Evolutionary conservation across 2,329 filamentous ascomycete species (phyloP).

Genomic region (Trichoderma koningiopsis): DNA sequence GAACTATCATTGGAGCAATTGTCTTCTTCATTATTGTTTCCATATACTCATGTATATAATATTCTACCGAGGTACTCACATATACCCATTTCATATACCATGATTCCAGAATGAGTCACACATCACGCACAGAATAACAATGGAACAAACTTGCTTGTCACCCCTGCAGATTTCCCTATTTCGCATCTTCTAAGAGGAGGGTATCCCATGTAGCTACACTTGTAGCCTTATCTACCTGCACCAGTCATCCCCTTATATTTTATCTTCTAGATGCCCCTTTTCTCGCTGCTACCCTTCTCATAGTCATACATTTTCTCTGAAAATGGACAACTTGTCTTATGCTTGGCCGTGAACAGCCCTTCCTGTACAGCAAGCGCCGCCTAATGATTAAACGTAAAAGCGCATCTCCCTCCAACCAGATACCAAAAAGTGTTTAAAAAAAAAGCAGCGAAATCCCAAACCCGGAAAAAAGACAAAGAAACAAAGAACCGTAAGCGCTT

Average conservation of each 20-base stretch:
- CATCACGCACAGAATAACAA: background rate
- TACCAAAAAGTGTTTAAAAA: background rate
- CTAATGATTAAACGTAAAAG: constrained; percentile 12
- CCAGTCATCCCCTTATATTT: background rate
- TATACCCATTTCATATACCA: constrained; percentile 19
- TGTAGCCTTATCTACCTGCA: constrained; percentile 10
- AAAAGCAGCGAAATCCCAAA: background rate
- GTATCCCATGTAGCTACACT: constrained; percentile 11
- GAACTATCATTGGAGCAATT: background rate
- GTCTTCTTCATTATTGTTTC: background rate
- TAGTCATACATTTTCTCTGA: constrained; percentile 36
- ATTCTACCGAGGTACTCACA: background rate
- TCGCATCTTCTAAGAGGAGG: constrained; percentile 7
- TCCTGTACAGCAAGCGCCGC: constrained; percentile 16
- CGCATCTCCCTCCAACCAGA: constrained; percentile 1
- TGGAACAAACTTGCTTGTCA: background rate
- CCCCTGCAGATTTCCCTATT: background rate
- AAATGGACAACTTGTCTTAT: constrained; percentile 13
- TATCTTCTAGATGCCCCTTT: constrained; percentile 9
- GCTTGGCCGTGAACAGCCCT: constrained; percentile 1
- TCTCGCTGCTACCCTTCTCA: constrained; percentile 8
- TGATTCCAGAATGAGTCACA: background rate
- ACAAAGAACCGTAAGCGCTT: constrained; percentile 3
- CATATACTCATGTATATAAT: constrained; percentile 10
- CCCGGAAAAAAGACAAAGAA: background rate